These are phyloP conservation scores for Solanum microdontum DNA, from an alignment of 257 asterid species.

Conservation along the genomic window DNA sequence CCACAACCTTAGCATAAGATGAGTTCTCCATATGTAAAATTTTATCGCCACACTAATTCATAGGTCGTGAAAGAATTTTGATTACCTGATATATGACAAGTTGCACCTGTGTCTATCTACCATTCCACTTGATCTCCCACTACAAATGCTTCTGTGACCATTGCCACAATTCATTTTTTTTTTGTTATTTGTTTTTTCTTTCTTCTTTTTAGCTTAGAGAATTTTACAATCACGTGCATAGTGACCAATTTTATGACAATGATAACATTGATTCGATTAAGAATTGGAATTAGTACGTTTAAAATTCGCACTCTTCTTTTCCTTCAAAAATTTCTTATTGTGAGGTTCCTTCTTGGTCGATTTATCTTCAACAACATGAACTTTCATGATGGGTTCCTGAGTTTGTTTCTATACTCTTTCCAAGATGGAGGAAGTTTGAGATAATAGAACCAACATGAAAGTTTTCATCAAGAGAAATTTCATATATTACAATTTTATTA, in stretches of 20 bases:
- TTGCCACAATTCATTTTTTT: background rate
- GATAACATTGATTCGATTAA: background rate
- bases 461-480: no score
- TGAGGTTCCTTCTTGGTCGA: background rate
- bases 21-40: no score
- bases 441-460: no score
- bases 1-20: background rate
- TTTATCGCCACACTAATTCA: background rate
- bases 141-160: background rate
- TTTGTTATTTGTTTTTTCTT: no score
- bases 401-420: background rate
- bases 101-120: background rate
- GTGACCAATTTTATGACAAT: background rate
- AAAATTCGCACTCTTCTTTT: no score
- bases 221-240: background rate
- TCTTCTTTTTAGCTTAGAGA: no score
- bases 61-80: background rate
- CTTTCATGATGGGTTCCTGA: background rate
- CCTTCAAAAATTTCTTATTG: background rate
- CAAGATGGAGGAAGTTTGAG: background rate
- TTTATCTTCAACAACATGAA: no score
- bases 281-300: background rate
- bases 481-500: no score
- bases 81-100: background rate
- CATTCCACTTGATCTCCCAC: background rate